Evolutionary conservation across 148 eudicot genomes (phyloP).

Genomic region (Rhododendron simsii): DNA sequence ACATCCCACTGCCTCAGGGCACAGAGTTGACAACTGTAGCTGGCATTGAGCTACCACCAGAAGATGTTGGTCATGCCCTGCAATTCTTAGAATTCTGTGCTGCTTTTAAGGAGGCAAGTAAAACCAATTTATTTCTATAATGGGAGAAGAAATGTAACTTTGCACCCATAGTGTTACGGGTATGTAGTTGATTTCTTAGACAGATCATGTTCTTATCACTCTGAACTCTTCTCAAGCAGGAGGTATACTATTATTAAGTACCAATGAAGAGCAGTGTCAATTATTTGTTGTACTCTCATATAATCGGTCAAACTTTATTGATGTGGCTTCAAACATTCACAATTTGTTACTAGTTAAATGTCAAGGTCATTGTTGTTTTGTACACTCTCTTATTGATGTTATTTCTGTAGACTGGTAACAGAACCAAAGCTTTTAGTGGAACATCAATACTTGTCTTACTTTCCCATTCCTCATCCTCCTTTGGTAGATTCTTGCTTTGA

Average conservation of each 20-base stretch:
- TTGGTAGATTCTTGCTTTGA: slow-evolving; percentile 52
- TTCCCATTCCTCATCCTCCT: neutral
- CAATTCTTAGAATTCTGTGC: slow-evolving; percentile 79
- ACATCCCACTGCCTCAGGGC: slow-evolving; percentile 57
- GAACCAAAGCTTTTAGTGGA: neutral
- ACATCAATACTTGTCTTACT: neutral
- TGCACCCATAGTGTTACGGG: neutral
- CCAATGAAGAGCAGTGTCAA: neutral
- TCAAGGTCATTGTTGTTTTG: neutral
- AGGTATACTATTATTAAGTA: neutral
- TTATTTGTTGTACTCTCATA: neutral
- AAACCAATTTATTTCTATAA: neutral
- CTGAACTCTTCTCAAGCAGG: neutral
- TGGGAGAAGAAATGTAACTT: neutral
- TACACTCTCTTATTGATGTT: neutral
- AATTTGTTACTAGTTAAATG: neutral
- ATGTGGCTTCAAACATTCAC: too few relatives aligned
- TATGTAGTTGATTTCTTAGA: neutral
- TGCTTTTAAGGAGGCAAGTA: slow-evolving; percentile 69
- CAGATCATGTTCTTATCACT: neutral
- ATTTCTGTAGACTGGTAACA: too few relatives aligned
- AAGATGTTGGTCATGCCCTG: slow-evolving; percentile 70
- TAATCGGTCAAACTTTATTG: neutral
- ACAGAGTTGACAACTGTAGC: slow-evolving; percentile 44
- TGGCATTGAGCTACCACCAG: slow-evolving; percentile 52